Conservation (phyloP, 371 early-diverging fungal species). For the Mortierella sp. region DNA sequence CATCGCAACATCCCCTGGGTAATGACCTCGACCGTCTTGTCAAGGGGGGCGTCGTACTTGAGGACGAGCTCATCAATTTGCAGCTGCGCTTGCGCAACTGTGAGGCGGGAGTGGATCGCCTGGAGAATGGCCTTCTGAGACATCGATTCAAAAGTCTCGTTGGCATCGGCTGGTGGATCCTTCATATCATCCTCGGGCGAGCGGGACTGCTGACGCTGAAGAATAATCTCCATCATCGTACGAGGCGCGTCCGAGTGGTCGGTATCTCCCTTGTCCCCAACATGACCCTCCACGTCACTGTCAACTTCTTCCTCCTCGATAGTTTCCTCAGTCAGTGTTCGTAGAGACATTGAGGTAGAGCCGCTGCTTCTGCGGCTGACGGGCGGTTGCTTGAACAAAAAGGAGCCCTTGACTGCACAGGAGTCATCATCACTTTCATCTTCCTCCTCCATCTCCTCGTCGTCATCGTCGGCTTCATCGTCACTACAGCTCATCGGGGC, state of each 20-base stretch:
- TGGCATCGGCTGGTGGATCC: constrained; percentile 40
- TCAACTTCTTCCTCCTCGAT: constrained; percentile 21
- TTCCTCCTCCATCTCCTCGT: constrained; percentile 29
- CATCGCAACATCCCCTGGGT: constrained; percentile 43
- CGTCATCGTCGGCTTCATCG: constrained; percentile 14
- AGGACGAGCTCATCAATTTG: constrained; percentile 69
- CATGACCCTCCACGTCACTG: constrained; percentile 3
- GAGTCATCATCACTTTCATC: constrained; percentile 17
- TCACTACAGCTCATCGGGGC: constrained; percentile 22
- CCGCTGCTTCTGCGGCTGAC: constrained; percentile 10
- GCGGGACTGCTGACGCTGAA: constrained; percentile 28
- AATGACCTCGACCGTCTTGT: constrained; percentile 57
- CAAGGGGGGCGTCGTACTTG: constrained; percentile 64
- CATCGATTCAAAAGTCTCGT: constrained; percentile 61
- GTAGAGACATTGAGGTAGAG: constrained; percentile 13
- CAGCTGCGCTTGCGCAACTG: constrained; percentile 66
- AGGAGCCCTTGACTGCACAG: constrained; percentile 3
- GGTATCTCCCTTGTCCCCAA: constrained; percentile 12
- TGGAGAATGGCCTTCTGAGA: constrained; percentile 64
- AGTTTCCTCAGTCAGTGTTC: constrained; percentile 25
- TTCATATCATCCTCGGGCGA: constrained; percentile 43
- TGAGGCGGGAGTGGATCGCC: constrained; percentile 64
- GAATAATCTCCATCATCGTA: constrained; percentile 51
- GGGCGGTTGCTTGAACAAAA: constrained; percentile 5
- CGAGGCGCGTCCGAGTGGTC: constrained; percentile 30